Base-by-base conservation (phyloP, 2,329 filamentous ascomycete species). In the Tolypocladium inflatum region DNA sequence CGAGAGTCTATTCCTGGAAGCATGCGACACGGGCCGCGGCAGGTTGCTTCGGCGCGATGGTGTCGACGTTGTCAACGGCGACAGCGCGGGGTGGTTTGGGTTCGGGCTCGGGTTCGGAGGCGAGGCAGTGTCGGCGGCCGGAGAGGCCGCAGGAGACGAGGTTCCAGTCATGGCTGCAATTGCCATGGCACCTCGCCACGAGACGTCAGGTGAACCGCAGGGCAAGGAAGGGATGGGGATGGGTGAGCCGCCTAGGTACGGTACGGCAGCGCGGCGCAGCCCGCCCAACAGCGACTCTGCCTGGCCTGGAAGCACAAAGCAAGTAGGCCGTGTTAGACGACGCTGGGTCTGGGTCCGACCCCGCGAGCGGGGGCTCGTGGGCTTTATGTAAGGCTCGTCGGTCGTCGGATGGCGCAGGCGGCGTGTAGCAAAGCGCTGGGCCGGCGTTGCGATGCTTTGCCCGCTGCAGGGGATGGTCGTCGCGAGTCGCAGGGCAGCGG, bases 1-100 rank as follows among this genome's bases (percentile, higher is more conserved):
- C 62, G 91, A 96, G 66, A 95, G 79, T 58, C 91, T 84, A 70
- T 90, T 89, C 74, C 86, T 92, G 62, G 88, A 87, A 66, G 86
- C 89, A 68, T 91, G 89, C 67, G 89, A 91, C 73, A 84, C 82
- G 64, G 89, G 87, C 65, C 85, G 67, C 66, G 86, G 80, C 59
- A 83, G 73, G 67, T 78, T 82, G 68, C 86, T 79, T 70, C 83
- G 81, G 68, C 81, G 85, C 62, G 79, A 70, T 57, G 78, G 74
- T 59, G 82, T 77, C 55, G 83, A 83, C 57, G 82, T 83, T 64
- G 83, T 79, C 61, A 85, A 70, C 43, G 82, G 81, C 61, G 81
- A 77, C 61, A 85, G 74, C 58, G 80, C 69, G 64, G 82, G 76
- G 48, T 33, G 48, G 19, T 35, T 51, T 65, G 81, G 80, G 64